Conservation (phyloP, 371 early-diverging fungal species). For the Neoconidiobolus thromboides region DNA sequence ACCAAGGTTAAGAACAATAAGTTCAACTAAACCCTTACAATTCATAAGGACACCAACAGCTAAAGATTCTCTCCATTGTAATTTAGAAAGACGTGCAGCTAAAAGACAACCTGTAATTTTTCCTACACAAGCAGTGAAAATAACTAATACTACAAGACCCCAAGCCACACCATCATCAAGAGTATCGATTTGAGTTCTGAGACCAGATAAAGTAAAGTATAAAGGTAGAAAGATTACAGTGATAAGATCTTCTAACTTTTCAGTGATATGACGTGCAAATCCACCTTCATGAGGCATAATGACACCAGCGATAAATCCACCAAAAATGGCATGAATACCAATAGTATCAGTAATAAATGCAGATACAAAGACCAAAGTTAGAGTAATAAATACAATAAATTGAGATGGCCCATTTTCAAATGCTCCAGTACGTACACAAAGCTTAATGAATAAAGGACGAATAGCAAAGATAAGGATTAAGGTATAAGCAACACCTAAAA, state of each 20-base stretch:
- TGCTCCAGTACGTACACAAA: slow-evolving; percentile 23
- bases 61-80: slow-evolving; percentile 63
- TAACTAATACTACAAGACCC: slow-evolving; percentile 59
- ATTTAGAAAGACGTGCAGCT: slow-evolving; percentile 44
- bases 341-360: slow-evolving; percentile 70
- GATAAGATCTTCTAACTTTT: slow-evolving; percentile 81
- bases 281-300: slow-evolving; percentile 77
- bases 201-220: slow-evolving; percentile 80
- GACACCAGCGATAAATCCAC: slow-evolving; percentile 71
- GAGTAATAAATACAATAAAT: slow-evolving; percentile 38
- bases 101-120: slow-evolving; percentile 68
- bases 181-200: slow-evolving; percentile 65
- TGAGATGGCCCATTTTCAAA: slow-evolving; percentile 39
- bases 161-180: slow-evolving; percentile 49
- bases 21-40: slow-evolving; percentile 80
- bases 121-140: slow-evolving; percentile 59
- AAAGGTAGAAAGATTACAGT: slow-evolving; percentile 72
- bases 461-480: slow-evolving; percentile 35
- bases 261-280: slow-evolving; percentile 66
- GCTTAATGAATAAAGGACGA: slow-evolving; percentile 25
- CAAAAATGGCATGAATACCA: slow-evolving; percentile 85
- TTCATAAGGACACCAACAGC: slow-evolving; percentile 87
- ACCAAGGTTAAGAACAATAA: slow-evolving; percentile 85
- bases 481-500: slow-evolving; percentile 35
- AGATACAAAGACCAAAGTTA: slow-evolving; percentile 35